Percentiles rank a stretch among this genome's conserved stretches.
Evolutionary conservation across 768 basidiomycete species (phyloP).

Genomic region (Udeniomyces megalosporus): DNA sequence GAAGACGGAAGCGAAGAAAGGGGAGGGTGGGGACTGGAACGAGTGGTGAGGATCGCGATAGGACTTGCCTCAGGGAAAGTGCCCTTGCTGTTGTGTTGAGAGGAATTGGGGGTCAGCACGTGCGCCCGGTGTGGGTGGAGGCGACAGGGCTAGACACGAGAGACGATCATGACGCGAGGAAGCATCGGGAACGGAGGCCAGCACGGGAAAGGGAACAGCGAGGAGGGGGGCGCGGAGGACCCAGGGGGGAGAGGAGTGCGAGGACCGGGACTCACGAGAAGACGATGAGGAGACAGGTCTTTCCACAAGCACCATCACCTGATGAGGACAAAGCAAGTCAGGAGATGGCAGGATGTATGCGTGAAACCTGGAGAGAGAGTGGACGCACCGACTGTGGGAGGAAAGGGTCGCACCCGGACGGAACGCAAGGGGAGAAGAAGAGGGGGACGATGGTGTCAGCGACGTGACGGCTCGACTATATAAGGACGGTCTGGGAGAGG

Average conservation of each 20-base stretch:
- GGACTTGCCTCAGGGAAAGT: conserved; percentile 16
- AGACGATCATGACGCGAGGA: too few species aligned
- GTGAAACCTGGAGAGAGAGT: background rate
- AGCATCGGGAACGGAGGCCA: too few species aligned
- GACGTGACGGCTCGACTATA: too few species aligned
- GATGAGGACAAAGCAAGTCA: background rate
- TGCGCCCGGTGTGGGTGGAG: too few species aligned
- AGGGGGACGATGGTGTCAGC: background rate
- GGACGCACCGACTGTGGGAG: background rate
- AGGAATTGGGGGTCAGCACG: too few species aligned
- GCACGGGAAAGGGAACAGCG: background rate
- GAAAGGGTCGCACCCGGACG: background rate
- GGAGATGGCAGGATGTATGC: background rate
- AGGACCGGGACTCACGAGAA: conserved; percentile 8
- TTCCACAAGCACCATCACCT: conserved; percentile 82
- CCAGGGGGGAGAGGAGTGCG: background rate
- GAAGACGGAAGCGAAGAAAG: conserved; percentile 19
- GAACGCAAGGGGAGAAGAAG: background rate
- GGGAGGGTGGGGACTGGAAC: background rate
- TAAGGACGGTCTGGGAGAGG: background rate
- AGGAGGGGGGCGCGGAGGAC: background rate
- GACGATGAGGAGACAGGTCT: conserved; percentile 27
- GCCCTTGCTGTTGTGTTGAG: conserved; percentile 13
- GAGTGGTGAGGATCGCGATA: background rate
- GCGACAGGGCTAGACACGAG: too few species aligned